Conservation (phyloP, 2,329 filamentous ascomycete genomes). For the Ophiostoma pallidulum region DNA sequence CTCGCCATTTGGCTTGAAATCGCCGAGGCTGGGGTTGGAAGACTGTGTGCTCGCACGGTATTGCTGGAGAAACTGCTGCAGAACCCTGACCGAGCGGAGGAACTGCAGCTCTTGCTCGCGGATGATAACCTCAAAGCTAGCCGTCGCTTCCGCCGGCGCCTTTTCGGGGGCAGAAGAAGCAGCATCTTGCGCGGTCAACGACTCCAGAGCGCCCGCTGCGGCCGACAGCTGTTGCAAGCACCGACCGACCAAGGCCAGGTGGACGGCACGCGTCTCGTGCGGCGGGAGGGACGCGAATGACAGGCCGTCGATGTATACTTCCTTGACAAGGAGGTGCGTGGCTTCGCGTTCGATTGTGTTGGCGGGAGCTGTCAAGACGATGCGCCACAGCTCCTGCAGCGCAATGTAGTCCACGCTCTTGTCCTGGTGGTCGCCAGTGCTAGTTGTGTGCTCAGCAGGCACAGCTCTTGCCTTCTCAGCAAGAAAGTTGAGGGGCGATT, state of each 20-base stretch:
- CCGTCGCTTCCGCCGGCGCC: too few species aligned
- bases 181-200: slow-evolving; percentile 36
- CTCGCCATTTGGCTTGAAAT: slow-evolving; percentile 50
- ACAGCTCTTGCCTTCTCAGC: slow-evolving; percentile 37
- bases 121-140: slow-evolving; percentile 25
- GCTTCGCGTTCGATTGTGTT: slow-evolving; percentile 57
- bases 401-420: slow-evolving; percentile 42
- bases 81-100: slow-evolving; percentile 56
- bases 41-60: slow-evolving; percentile 54
- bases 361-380: slow-evolving; percentile 61
- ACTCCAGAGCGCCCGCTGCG: slow-evolving; percentile 49
- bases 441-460: slow-evolving; percentile 16
- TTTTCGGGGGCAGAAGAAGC: too few species aligned
- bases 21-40: slow-evolving; percentile 47
- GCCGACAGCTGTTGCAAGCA: slow-evolving; percentile 62
- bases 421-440: slow-evolving; percentile 38
- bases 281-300: slow-evolving; percentile 42
- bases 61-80: slow-evolving; percentile 57
- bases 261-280: slow-evolving; percentile 45
- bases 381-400: slow-evolving; percentile 71
- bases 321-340: slow-evolving; percentile 58
- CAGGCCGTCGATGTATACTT: slow-evolving; percentile 55
- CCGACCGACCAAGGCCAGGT: slow-evolving; percentile 61
- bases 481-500: slow-evolving; percentile 34
- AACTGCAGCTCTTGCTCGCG: slow-evolving; percentile 53